Percentiles rank a stretch among this genome's conserved stretches.
Conservation (phyloP, 441 rosid genomes). For the Populus hybrid region DNA sequence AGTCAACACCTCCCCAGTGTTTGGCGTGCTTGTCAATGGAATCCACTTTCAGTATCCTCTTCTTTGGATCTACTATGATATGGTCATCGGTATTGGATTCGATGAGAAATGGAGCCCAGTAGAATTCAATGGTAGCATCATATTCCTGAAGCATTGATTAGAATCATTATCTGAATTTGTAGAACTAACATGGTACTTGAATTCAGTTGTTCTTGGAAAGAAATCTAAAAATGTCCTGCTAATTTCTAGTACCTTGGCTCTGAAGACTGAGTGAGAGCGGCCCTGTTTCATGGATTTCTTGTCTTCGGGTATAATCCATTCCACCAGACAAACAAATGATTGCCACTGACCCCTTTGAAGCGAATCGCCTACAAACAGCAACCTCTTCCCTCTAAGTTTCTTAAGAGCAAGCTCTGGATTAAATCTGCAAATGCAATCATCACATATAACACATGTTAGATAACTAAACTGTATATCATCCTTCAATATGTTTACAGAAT, state of each 20-base stretch:
- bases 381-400: conserved; percentile 66
- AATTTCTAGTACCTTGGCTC: conserved; percentile 53
- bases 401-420: conserved; percentile 58
- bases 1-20: conserved; percentile 72
- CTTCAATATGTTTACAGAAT: too few species aligned
- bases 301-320: conserved; percentile 61
- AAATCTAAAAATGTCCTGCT: not conserved
- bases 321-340: conserved; percentile 84
- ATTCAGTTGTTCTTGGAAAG: not conserved
- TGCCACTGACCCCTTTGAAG: conserved; percentile 90
- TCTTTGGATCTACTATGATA: conserved; percentile 52
- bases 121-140: conserved; percentile 69
- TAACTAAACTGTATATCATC: not conserved
- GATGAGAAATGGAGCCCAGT: conserved; percentile 82
- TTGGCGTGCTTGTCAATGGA: conserved; percentile 62
- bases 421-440: conserved; percentile 38
- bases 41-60: conserved; percentile 76
- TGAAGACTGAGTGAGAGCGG: conserved; percentile 49
- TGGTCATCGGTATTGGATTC: conserved; percentile 66
- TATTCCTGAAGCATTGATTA: conserved; percentile 43
- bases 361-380: conserved; percentile 84
- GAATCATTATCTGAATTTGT: not conserved
- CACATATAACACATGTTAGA: not conserved
- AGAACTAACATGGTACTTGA: not conserved
- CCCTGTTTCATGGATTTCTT: conserved; percentile 61